Base-by-base conservation (phyloP, 208 protist species). In the Paratrypanosoma confusum region DNA sequence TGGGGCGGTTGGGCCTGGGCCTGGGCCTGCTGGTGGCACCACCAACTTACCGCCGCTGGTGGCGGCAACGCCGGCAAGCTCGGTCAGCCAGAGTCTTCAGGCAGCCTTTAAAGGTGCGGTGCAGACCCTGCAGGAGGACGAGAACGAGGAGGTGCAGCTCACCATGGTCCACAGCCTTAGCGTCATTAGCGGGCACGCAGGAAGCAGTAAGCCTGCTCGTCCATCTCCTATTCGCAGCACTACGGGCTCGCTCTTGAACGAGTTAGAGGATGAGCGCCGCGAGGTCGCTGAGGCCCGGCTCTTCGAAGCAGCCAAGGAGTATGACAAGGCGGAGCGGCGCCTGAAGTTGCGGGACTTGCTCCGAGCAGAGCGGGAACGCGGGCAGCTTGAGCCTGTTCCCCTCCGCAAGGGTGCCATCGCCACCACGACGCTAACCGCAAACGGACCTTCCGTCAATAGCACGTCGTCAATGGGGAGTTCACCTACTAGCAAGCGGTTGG, bases 261-360 rank as follows among this genome's bases (percentile, higher is more conserved):
- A n/a, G n/a, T n/a, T 32, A 26, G 65, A 75, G 34, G 80, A 93
- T 56, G 40, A 49, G 26, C 50, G 63, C 18, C 73, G 78, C 3
- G 84, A 89, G 56, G 60, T 70, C 48, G 50, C 59, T 5, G 80
- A 93, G 45, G 58, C 76, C 34, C 40, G 59, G 3, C 68, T 93
- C 60, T 47, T 93, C 5, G 80, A 93, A 39, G 46, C 76, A 25
- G 80, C 84, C 3, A 93, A 93, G 57, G 84, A 93, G 41, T 78
- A 54, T 3, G 84, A 93, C 45, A 93, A 90, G 57, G 78, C 75
- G 1, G 80, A 89, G 47, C 69, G 84, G 14, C 73, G 84, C 5
- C 69, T 80, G 6, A 93, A 93, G 40, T 63, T 93, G 35, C 77
- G 77, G 8, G 80, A 93, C 33, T 43, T 93, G 56, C 57, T 93